These are phyloP conservation scores for Fusarium sp. DNA, from an alignment of 2,329 filamentous ascomycete genomes.

Conservation along the genomic window DNA sequence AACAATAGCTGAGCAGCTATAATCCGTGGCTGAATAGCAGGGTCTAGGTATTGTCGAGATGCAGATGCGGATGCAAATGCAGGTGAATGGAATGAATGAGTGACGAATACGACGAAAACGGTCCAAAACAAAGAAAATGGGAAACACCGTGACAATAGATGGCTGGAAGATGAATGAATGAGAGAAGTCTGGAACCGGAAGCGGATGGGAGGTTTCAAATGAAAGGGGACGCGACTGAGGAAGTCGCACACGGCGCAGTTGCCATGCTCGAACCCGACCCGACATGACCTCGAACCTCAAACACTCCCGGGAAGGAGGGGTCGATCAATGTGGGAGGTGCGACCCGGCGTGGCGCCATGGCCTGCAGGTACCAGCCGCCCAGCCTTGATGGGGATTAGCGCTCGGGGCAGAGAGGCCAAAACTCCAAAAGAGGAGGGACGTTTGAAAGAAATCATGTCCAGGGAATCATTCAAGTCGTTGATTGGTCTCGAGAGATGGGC, in stretches of 20 bases:
- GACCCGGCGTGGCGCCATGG: constrained; percentile 34
- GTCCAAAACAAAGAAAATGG: constrained; percentile 15
- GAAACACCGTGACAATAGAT: constrained; percentile 29
- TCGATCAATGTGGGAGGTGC: constrained; percentile 31
- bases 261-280: constrained; percentile 5
- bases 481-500: constrained; percentile 17
- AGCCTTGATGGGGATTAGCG: constrained; percentile 29
- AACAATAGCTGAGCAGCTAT: constrained; percentile 16
- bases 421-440: constrained; percentile 5
- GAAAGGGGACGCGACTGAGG: constrained; percentile 22
- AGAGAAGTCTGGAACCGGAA: constrained; percentile 27
- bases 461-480: constrained; percentile 8
- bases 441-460: constrained; percentile 21
- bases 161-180: constrained; percentile 36
- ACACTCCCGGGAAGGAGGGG: constrained; percentile 15
- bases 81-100: constrained; percentile 39
- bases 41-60: constrained; percentile 30
- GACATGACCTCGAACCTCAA: constrained; percentile 29
- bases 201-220: constrained; percentile 37
- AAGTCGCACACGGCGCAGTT: constrained; percentile 23
- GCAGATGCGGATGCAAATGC: background rate
- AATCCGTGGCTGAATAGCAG: constrained; percentile 18
- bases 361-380: constrained; percentile 40
- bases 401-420: background rate
- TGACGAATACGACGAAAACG: constrained; percentile 35